phyloP scores from a whole-genome alignment of 495 filamentous ascomycete species.

The Saxispiralis lemnorum region DNA sequence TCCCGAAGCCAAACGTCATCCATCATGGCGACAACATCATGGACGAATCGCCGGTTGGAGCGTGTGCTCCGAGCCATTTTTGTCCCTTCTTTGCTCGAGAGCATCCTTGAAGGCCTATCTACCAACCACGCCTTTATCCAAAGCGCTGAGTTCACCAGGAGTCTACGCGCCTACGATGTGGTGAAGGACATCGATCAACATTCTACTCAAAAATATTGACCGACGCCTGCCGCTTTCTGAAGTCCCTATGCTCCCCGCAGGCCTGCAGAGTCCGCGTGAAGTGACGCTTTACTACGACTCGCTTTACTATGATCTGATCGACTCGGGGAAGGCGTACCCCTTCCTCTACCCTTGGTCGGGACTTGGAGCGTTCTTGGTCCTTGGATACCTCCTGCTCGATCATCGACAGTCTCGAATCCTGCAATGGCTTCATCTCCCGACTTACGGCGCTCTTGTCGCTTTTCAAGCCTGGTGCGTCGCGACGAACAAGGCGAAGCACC shows the following conservation, averaged over 20 bases:
- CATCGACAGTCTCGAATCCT: conserved; percentile 34
- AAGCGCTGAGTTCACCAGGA: no score
- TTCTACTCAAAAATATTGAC: no score
- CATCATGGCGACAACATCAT: no score
- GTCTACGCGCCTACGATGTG: no score
- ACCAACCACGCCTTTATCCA: no score
- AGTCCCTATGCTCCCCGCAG: conserved; percentile 8
- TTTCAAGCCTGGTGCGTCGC: conserved; percentile 19
- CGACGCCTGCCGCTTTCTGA: no score
- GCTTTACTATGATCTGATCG: conserved; percentile 10
- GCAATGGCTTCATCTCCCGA: conserved; percentile 30
- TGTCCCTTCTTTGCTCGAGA: no score
- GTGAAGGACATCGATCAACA: no score
- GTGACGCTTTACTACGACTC: conserved; percentile 11
- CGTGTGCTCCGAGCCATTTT: no score
- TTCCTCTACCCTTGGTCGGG: conserved; percentile 39
- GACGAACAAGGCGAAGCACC: conserved; percentile 33
- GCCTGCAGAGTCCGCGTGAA: conserved; percentile 7
- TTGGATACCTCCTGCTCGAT: conserved; percentile 41
- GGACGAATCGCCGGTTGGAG: no score
- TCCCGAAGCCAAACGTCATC: no score
- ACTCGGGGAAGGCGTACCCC: conserved; percentile 29
- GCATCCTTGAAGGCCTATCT: no score
- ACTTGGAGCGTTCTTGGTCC: conserved; percentile 31
- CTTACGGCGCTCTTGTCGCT: conserved; percentile 29